Base-by-base conservation (phyloP, 306 rosid genomes). In the Neltuma alba region DNA sequence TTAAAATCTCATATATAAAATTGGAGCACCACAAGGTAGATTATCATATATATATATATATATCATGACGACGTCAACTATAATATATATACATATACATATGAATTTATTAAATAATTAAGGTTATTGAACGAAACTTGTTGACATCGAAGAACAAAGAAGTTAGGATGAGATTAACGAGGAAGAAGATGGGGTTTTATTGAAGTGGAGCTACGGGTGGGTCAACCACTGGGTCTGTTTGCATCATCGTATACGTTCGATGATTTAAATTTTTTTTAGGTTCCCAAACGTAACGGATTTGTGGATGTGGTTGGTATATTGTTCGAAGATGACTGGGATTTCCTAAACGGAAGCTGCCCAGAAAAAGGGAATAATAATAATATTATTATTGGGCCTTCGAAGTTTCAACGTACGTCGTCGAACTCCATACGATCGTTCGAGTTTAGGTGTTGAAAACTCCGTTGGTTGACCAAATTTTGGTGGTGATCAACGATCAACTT, bases 211-310 rank as follows among this genome's bases (percentile, higher is more conserved):
- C 25, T 28, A 66, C 68, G 84, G 83, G 74, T 85, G 76, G 89
- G 82, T 81, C 69, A 88, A 78, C 91, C 68, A 80, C 81, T 81
- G 66, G 21, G 20, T 74, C 76, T 30, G 60, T 60, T 83, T 65
- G 42, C 3, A 30, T 2, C 44, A 54, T 45, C 12, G 3, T 45
- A 16, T 15, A 44, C 18, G 25, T 7, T 27, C 20, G n/a, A 42
- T 23, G 36, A 9, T 25, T 57, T 23, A 25, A 3, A 55, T 23
- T 18, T 44, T 44, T 28, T 5, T 65, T 36, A 21, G 5, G 21
- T 65, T 65, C 11, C 16, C 27, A 21, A 9, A 47, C 61, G 11
- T 45, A 71, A 28, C 27, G 23, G 21, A 54, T 2, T n/a, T n/a
- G n/a, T 3, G 41, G 36, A n/a, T 67, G 28, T 38, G 72, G 14